These are phyloP conservation scores for Coemansia sp. DNA, from an alignment of 192 early-diverging fungal species.

Conservation along the genomic window DNA sequence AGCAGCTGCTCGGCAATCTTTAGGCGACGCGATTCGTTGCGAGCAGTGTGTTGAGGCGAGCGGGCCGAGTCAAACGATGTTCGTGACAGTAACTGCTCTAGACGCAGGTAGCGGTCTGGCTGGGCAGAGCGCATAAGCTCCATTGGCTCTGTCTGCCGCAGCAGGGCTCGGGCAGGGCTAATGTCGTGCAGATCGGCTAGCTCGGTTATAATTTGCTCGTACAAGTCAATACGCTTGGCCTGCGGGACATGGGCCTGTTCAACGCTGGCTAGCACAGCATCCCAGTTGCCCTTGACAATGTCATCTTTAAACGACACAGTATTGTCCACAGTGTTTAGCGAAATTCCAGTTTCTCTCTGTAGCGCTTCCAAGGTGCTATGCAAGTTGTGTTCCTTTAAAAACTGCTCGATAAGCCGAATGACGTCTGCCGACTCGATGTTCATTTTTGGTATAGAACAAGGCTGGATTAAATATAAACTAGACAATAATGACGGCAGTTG, in stretches of 20 bases:
- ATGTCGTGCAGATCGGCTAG: conserved; percentile 81
- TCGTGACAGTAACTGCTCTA: conserved; percentile 74
- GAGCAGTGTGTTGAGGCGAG: conserved; percentile 39
- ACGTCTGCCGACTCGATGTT: conserved; percentile 59
- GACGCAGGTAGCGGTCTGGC: conserved; percentile 76
- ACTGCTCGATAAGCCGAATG: conserved; percentile 88
- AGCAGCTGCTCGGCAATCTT: conserved; percentile 66
- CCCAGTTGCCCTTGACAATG: conserved; percentile 83
- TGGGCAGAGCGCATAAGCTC: conserved; percentile 69
- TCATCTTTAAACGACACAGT: conserved; percentile 67
- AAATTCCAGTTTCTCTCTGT: conserved; percentile 77
- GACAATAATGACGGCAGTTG: neutral
- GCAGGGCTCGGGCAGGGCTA: conserved; percentile 74
- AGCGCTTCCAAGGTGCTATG: conserved; percentile 70
- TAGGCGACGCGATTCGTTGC: conserved; percentile 69
- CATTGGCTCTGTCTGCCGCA: conserved; percentile 91
- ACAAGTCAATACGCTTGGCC: conserved; percentile 75
- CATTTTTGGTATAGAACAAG: conserved; percentile 13
- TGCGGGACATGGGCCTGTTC: conserved; percentile 65
- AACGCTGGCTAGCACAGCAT: conserved; percentile 72
- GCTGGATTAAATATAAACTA: neutral
- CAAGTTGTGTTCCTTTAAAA: conserved; percentile 88
- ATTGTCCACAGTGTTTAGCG: conserved; percentile 85
- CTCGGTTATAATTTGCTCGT: conserved; percentile 90
- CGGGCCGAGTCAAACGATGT: conserved; percentile 54